Evolutionary conservation across 768 basidiomycete species (phyloP).

Genomic region (Paxillus involutus): DNA sequence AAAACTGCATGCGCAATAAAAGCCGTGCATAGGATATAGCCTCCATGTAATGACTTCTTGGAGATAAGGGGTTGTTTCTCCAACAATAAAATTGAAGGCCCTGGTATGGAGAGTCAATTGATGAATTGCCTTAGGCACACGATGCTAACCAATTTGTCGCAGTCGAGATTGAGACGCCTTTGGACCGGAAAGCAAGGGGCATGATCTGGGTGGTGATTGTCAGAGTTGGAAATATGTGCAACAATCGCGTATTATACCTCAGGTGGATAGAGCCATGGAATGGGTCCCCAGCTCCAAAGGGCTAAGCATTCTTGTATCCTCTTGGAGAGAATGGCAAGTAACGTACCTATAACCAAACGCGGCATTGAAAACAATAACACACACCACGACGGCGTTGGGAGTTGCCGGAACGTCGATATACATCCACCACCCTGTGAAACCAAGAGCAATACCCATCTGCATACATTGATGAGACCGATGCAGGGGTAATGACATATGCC

Average conservation of each 20-base stretch:
- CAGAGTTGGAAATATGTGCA: background rate
- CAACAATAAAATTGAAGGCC: conserved; percentile 90
- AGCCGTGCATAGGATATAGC: conserved; percentile 93
- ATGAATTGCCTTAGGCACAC: background rate
- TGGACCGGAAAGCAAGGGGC: conserved; percentile 85
- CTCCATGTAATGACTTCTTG: conserved; percentile 90
- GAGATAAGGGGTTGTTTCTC: conserved; percentile 81
- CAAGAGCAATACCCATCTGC: conserved; percentile 81
- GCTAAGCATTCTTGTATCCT: conserved; percentile 1
- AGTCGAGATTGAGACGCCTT: conserved; percentile 94
- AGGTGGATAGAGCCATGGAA: conserved; percentile 88
- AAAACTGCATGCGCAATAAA: conserved; percentile 87
- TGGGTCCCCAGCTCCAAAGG: conserved; percentile 67
- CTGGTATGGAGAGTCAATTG: conserved; percentile 21
- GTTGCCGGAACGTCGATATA: conserved; percentile 85
- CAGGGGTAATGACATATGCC: background rate
- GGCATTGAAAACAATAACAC: conserved; percentile 91
- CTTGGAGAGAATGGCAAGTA: background rate
- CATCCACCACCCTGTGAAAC: conserved; percentile 90
- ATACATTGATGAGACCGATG: conserved; percentile 1
- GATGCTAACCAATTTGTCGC: conserved; percentile 67
- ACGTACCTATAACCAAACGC: conserved; percentile 83
- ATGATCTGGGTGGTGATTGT: conserved; percentile 61
- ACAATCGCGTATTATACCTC: conserved; percentile 47
- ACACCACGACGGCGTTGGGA: conserved; percentile 82